Conservation (phyloP, 2,329 filamentous ascomycete genomes). For the Talaromyces rugulosus region DNA sequence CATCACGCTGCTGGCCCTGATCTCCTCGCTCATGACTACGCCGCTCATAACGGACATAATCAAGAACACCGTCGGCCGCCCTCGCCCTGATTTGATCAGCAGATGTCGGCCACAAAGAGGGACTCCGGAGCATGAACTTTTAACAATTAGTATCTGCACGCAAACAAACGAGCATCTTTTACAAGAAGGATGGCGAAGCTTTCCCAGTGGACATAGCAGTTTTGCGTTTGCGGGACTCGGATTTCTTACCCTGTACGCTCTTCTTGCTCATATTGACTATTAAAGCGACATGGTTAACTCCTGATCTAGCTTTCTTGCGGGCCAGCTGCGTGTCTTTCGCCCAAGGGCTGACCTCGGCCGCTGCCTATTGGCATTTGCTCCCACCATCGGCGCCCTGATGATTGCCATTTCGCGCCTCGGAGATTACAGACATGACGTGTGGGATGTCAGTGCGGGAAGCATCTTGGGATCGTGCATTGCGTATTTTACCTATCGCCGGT, state of each 20-base stretch:
- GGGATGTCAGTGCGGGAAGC: constrained; percentile 56
- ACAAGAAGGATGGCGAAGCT: constrained; percentile 63
- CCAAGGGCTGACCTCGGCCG: constrained; percentile 55
- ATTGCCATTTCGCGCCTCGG: constrained; percentile 60
- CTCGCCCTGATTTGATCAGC: constrained; percentile 81
- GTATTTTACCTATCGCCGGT: constrained; percentile 57
- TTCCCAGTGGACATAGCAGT: constrained; percentile 60
- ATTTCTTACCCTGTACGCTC: constrained; percentile 48
- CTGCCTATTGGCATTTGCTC: constrained; percentile 52
- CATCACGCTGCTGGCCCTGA: constrained; percentile 75
- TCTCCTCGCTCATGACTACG: constrained; percentile 71
- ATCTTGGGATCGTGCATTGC: constrained; percentile 52
- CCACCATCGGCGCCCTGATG: constrained; percentile 54
- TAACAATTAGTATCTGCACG: constrained; percentile 45
- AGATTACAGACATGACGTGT: constrained; percentile 62
- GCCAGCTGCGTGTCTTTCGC: constrained; percentile 56
- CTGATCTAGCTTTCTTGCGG: constrained; percentile 39
- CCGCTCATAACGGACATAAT: constrained; percentile 83
- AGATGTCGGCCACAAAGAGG: constrained; percentile 70
- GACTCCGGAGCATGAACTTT: constrained; percentile 52
- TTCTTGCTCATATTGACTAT: neutral
- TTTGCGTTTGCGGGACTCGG: constrained; percentile 60
- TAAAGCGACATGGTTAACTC: neutral
- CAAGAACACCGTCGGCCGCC: constrained; percentile 81
- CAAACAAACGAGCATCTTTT: constrained; percentile 52